These are phyloP conservation scores for Cenococcum geophilum DNA, from an alignment of 495 filamentous ascomycete genomes.

Conservation along the genomic window DNA sequence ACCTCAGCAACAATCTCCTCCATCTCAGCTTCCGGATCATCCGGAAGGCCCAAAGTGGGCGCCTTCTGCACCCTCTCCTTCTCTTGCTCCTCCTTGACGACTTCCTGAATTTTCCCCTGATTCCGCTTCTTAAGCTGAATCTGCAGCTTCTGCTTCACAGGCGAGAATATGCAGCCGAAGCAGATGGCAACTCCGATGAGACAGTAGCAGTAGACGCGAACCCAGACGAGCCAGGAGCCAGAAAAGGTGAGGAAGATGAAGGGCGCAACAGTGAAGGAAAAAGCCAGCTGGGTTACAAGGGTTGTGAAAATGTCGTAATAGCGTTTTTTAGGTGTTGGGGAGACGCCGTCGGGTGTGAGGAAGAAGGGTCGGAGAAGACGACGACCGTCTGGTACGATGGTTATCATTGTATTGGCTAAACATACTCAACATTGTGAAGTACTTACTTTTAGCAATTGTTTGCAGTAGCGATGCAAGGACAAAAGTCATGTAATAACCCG, in stretches of 20 bases:
- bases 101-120: constrained; percentile 29
- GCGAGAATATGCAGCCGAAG: constrained; percentile 59
- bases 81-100: constrained; percentile 21
- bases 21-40: constrained; percentile 69
- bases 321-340: constrained; percentile 62
- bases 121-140: constrained; percentile 47
- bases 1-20: constrained; percentile 76
- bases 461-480: constrained; percentile 84
- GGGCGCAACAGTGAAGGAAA: constrained; percentile 73
- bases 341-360: constrained; percentile 63
- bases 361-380: constrained; percentile 91
- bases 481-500: constrained; percentile 91
- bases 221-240: constrained; percentile 66
- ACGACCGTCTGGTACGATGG: constrained; percentile 43
- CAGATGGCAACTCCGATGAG: constrained; percentile 57
- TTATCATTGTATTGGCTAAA: constrained; percentile 8
- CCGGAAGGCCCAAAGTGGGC: constrained; percentile 68
- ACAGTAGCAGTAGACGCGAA: constrained; percentile 82
- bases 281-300: constrained; percentile 72
- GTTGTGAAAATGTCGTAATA: constrained; percentile 83
- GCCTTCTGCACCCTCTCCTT: constrained; percentile 27
- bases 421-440: constrained; percentile 1
- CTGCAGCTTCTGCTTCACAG: constrained; percentile 13
- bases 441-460: constrained; percentile 84
- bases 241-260: constrained; percentile 73